Conservation (phyloP, 768 basidiomycete genomes). For the Pleurotus cornucopiae region DNA sequence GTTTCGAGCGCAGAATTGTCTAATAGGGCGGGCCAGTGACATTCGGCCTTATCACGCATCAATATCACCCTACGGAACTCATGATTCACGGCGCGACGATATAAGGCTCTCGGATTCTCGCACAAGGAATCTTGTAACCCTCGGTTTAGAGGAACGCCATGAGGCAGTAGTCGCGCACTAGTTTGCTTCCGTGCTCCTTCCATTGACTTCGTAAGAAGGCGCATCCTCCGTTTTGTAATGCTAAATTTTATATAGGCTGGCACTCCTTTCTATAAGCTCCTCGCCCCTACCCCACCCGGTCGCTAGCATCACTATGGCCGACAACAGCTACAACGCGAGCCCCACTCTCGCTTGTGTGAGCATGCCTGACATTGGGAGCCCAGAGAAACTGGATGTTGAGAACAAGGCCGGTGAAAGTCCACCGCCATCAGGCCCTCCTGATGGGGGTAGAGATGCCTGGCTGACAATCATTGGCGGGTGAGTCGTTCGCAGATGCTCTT, state of each 20-base stretch:
- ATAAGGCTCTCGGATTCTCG: slow-evolving; percentile 3
- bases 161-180: slow-evolving; percentile 1
- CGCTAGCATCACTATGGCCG: neutral
- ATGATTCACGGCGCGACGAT: neutral
- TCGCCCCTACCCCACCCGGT: neutral
- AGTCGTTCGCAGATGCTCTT: slow-evolving; percentile 14
- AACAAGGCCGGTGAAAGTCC: neutral
- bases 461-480: slow-evolving; percentile 40
- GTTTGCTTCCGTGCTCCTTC: slow-evolving; percentile 1
- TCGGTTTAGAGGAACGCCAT: slow-evolving; percentile 6
- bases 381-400: neutral
- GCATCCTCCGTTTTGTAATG: neutral
- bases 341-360: slow-evolving; percentile 3
- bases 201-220: slow-evolving; percentile 2
- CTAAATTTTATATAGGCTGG: neutral
- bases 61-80: neutral
- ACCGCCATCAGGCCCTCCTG: slow-evolving; percentile 13
- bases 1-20: slow-evolving; percentile 4
- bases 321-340: slow-evolving; percentile 4
- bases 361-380: neutral
- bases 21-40: slow-evolving; percentile 1
- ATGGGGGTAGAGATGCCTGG: slow-evolving; percentile 40
- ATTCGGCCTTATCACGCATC: slow-evolving; percentile 5
- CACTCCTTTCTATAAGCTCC: neutral
- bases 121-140: neutral